phyloP scores from a whole-genome alignment of 2,329 filamentous ascomycete species.

The Xylariaceae sp. region DNA sequence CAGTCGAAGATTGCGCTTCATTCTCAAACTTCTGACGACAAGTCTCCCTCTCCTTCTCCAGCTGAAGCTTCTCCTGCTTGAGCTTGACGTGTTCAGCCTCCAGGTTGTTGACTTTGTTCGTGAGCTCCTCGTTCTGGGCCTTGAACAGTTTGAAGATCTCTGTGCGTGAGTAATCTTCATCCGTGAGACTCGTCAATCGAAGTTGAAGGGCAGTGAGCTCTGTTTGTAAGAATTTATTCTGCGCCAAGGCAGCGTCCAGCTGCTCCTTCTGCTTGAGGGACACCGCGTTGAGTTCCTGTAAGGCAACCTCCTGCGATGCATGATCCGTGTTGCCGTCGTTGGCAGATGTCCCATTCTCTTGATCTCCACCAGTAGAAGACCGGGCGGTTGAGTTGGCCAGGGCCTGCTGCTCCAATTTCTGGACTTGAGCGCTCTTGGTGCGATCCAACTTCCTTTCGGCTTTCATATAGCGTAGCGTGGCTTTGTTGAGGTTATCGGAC shows the following conservation, averaged over 20 bases:
- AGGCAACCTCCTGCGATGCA: constrained; percentile 68
- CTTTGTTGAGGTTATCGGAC: constrained; percentile 80
- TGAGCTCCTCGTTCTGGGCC: constrained; percentile 84
- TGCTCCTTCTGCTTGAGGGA: constrained; percentile 85
- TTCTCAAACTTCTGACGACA: constrained; percentile 79
- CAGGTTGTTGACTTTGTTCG: constrained; percentile 85
- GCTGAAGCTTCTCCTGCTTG: constrained; percentile 77
- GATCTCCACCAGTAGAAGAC: constrained; percentile 39
- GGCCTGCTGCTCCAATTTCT: constrained; percentile 88
- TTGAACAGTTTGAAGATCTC: constrained; percentile 92
- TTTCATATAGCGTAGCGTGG: constrained; percentile 87
- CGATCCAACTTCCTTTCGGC: constrained; percentile 94
- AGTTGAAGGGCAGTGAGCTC: constrained; percentile 72
- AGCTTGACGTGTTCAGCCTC: constrained; percentile 85
- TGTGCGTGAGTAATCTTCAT: constrained; percentile 90
- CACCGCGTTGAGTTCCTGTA: constrained; percentile 72
- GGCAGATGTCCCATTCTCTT: constrained; percentile 52
- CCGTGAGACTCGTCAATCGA: constrained; percentile 68
- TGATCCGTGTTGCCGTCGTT: constrained; percentile 52
- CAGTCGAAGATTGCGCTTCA: constrained; percentile 68
- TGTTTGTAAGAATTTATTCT: constrained; percentile 70
- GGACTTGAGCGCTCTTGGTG: constrained; percentile 80
- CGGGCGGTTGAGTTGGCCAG: constrained; percentile 60
- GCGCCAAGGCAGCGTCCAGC: constrained; percentile 70
- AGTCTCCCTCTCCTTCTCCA: constrained; percentile 77